These are phyloP conservation scores for Huntiella decipiens DNA, from an alignment of 2,329 filamentous ascomycete species.

Conservation along the genomic window DNA sequence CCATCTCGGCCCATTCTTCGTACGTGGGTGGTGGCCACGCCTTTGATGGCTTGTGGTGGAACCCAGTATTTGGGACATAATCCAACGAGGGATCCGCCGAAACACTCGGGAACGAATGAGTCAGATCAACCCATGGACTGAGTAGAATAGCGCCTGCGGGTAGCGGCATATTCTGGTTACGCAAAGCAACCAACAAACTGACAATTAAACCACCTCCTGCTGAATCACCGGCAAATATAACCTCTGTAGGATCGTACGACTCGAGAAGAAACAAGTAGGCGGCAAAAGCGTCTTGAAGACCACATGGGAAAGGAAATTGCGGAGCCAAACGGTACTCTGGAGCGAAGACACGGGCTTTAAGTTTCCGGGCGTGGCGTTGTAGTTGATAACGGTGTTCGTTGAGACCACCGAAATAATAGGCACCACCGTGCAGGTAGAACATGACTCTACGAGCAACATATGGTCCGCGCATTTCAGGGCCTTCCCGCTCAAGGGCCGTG, in stretches of 20 bases:
- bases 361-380: constrained; percentile 83
- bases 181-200: constrained; percentile 57
- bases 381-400: constrained; percentile 97
- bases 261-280: constrained; percentile 70
- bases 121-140: constrained; percentile 90
- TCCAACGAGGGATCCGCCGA: constrained; percentile 52
- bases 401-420: constrained; percentile 88
- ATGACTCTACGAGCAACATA: constrained; percentile 44
- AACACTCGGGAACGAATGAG: constrained; percentile 90
- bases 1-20: constrained; percentile 44
- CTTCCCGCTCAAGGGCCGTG: neutral
- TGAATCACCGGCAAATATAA: constrained; percentile 79
- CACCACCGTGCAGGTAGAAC: constrained; percentile 85
- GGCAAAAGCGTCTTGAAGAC: constrained; percentile 73
- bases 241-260: constrained; percentile 57
- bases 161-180: constrained; percentile 65
- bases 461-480: constrained; percentile 42
- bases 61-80: constrained; percentile 75
- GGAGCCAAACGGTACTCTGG: constrained; percentile 75
- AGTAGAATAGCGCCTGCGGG: constrained; percentile 82
- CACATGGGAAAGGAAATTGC: constrained; percentile 91
- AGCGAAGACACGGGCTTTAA: constrained; percentile 77
- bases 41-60: constrained; percentile 72
- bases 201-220: constrained; percentile 84
- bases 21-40: constrained; percentile 86